These are phyloP conservation scores for Tetraselmis chui DNA, from an alignment of 139 green algal genomes.

Conservation along the genomic window DNA sequence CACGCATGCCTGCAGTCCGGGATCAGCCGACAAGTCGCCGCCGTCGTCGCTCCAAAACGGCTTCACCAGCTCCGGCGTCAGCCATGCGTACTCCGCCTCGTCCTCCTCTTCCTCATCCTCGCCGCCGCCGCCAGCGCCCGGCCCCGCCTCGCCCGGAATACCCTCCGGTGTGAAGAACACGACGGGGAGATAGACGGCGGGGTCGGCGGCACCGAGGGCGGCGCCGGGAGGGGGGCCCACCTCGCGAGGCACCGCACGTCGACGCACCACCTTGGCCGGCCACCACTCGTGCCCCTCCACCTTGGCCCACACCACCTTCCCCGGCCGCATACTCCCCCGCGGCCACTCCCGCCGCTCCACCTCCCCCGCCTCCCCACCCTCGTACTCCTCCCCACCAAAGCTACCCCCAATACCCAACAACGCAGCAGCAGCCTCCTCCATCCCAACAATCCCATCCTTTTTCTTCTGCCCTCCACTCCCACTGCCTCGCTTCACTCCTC, in stretches of 20 bases:
- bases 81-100: conserved; percentile 89
- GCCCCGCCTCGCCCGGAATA: conserved; percentile 66
- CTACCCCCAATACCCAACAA: conserved; percentile 54
- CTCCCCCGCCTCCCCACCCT: neutral
- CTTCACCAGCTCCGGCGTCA: conserved; percentile 65
- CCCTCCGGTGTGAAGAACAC: conserved; percentile 82
- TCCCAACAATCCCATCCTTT: neutral
- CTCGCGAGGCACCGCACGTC: conserved; percentile 73
- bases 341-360: neutral
- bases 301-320: conserved; percentile 80
- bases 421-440: conserved; percentile 68
- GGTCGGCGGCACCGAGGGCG: conserved; percentile 45
- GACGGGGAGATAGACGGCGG: conserved; percentile 77
- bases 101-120: too few relatives aligned
- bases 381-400: conserved; percentile 28
- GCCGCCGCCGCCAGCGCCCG: conserved; percentile 8
- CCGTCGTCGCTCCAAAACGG: conserved; percentile 40
- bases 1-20: neutral
- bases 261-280: conserved; percentile 71
- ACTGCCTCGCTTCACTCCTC: conserved; percentile 1
- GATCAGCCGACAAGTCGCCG: neutral
- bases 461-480: neutral
- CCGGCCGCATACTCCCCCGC: neutral
- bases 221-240: conserved; percentile 61
- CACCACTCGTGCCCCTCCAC: conserved; percentile 91